Conservation (phyloP, 2,329 filamentous ascomycete genomes). For the Neoscytalidium dimidiatum region DNA sequence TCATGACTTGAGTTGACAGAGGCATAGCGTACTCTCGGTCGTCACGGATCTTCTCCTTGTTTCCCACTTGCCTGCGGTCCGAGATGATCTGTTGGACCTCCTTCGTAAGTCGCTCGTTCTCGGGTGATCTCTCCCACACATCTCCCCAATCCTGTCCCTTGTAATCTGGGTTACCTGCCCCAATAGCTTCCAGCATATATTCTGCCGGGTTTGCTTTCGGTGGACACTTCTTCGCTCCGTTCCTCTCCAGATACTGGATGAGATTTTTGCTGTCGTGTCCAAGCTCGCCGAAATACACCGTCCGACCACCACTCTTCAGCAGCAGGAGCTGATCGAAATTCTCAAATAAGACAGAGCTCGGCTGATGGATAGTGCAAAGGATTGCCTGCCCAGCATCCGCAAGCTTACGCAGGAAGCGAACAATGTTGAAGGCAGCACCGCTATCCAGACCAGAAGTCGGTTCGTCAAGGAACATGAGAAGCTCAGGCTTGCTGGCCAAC, state of each 20-base stretch:
- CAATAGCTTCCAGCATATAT: slow-evolving; percentile 52
- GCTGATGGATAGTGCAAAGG: slow-evolving; percentile 71
- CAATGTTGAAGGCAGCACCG: slow-evolving; percentile 65
- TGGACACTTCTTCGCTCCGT: slow-evolving; percentile 56
- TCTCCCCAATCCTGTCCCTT: slow-evolving; percentile 49
- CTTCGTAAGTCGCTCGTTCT: slow-evolving; percentile 39
- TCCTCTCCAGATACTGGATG: slow-evolving; percentile 53
- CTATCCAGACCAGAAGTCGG: slow-evolving; percentile 66
- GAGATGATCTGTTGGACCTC: slow-evolving; percentile 45
- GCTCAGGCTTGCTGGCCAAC: slow-evolving; percentile 63
- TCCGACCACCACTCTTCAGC: slow-evolving; percentile 65
- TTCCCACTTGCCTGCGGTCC: slow-evolving; percentile 33
- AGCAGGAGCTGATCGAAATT: slow-evolving; percentile 68
- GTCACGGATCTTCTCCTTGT: slow-evolving; percentile 40
- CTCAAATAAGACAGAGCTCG: slow-evolving; percentile 66
- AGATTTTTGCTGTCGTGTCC: slow-evolving; percentile 43
- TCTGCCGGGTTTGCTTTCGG: slow-evolving; percentile 57
- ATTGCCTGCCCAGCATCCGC: slow-evolving; percentile 68
- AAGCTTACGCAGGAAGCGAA: slow-evolving; percentile 67
- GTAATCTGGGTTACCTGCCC: slow-evolving; percentile 44
- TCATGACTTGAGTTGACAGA: slow-evolving; percentile 41
- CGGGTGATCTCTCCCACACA: slow-evolving; percentile 44
- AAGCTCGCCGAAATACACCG: slow-evolving; percentile 66
- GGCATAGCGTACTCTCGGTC: slow-evolving; percentile 49
- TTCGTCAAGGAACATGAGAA: slow-evolving; percentile 72